phyloP scores from a whole-genome alignment of 2,329 filamentous ascomycete species.

The Ceratocystis ficicola region DNA sequence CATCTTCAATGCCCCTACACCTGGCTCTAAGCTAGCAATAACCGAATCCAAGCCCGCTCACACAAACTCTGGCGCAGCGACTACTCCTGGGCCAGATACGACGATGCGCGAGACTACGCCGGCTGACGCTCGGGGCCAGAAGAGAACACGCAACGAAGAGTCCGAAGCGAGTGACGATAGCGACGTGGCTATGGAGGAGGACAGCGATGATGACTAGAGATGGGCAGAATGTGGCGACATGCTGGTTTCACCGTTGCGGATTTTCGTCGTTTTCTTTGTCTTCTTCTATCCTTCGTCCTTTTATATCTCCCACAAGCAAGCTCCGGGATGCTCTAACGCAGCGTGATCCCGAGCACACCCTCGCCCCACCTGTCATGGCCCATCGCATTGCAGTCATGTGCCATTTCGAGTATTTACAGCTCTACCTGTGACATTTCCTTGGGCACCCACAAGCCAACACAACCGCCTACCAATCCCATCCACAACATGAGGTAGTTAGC shows the following conservation, averaged over 20 bases:
- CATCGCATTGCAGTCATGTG: background rate
- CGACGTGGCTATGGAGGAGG: slow-evolving; percentile 57
- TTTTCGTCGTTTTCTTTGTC: background rate
- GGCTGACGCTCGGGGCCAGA: slow-evolving; percentile 49
- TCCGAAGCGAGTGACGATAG: slow-evolving; percentile 58
- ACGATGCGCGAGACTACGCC: slow-evolving; percentile 40
- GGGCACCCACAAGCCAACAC: slow-evolving; percentile 67
- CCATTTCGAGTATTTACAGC: slow-evolving; percentile 1
- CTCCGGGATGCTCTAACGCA: background rate
- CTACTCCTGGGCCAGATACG: slow-evolving; percentile 31
- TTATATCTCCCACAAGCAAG: background rate
- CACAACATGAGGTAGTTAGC: slow-evolving; percentile 72
- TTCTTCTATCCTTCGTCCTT: background rate
- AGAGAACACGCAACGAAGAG: slow-evolving; percentile 58
- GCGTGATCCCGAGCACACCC: background rate
- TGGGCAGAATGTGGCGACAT: background rate
- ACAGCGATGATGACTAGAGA: slow-evolving; percentile 58
- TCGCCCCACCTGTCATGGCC: background rate
- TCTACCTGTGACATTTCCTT: slow-evolving; percentile 45
- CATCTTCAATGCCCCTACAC: slow-evolving; percentile 59
- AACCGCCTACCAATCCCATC: slow-evolving; percentile 75
- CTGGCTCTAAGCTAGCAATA: slow-evolving; percentile 34
- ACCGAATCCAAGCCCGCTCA: slow-evolving; percentile 28
- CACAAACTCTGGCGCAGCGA: slow-evolving; percentile 36
- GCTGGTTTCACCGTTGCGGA: background rate